Conservation (phyloP, 805 yeast species). For the Cyberlindnera euphorbiae region DNA sequence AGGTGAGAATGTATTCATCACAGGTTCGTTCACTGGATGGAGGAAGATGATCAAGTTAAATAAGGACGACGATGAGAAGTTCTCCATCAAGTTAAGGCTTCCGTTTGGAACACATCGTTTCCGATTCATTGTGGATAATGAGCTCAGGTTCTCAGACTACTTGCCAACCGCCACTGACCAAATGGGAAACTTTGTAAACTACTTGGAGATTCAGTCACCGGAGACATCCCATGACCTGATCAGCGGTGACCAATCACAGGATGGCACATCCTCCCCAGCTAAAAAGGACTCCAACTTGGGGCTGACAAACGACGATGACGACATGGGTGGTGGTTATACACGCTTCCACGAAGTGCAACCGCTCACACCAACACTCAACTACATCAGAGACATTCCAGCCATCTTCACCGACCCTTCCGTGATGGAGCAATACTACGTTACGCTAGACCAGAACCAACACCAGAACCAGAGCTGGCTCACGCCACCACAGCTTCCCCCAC, state of each 20-base stretch:
- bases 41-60: constrained; percentile 90
- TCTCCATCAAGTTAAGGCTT: constrained; percentile 65
- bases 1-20: constrained; percentile 91
- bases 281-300: constrained; percentile 56
- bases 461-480: constrained; percentile 62
- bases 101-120: constrained; percentile 93
- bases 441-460: constrained; percentile 66
- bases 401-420: constrained; percentile 81
- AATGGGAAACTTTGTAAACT: constrained; percentile 92
- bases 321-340: constrained; percentile 77
- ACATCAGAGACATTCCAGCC: constrained; percentile 71
- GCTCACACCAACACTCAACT: constrained; percentile 29
- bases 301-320: constrained; percentile 64
- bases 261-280: constrained; percentile 17
- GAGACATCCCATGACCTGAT: constrained; percentile 29
- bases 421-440: constrained; percentile 79
- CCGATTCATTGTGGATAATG: constrained; percentile 91
- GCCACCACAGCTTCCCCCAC: constrained; percentile 97
- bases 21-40: constrained; percentile 98
- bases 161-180: constrained; percentile 97
- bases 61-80: constrained; percentile 46
- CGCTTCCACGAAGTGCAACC: constrained; percentile 64
- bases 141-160: constrained; percentile 79
- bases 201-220: constrained; percentile 60
- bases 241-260: constrained; percentile 5